These are phyloP conservation scores for Alternaria triticimaculans DNA, from an alignment of 2,329 filamentous ascomycete genomes.

Conservation along the genomic window DNA sequence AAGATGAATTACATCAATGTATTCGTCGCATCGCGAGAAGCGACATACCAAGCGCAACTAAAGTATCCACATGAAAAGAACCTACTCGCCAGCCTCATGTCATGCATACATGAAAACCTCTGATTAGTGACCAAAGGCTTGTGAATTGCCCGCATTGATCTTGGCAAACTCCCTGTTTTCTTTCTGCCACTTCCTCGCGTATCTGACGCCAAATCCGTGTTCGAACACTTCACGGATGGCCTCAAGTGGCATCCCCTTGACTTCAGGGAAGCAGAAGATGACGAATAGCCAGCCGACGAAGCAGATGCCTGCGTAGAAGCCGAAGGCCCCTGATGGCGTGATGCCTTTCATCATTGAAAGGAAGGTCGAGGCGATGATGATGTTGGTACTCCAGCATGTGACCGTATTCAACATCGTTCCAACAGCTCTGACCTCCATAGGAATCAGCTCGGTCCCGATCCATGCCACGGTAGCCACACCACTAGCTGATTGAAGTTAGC, in stretches of 20 bases:
- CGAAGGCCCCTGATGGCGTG: slow-evolving; percentile 47
- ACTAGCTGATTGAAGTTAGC: not conserved
- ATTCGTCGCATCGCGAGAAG: not conserved
- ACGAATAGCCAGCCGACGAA: slow-evolving; percentile 46
- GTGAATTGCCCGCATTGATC: slow-evolving; percentile 28
- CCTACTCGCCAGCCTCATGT: not conserved
- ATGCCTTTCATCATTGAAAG: slow-evolving; percentile 50
- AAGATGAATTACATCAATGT: not conserved
- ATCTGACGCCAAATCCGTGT: slow-evolving; percentile 46
- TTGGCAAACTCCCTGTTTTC: slow-evolving; percentile 47
- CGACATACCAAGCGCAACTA: not conserved
- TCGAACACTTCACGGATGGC: slow-evolving; percentile 45
- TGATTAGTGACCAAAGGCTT: slow-evolving; percentile 29
- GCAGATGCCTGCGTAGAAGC: slow-evolving; percentile 49
- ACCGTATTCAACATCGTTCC: slow-evolving; percentile 48
- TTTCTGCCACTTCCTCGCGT: slow-evolving; percentile 45
- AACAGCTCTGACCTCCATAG: slow-evolving; percentile 47
- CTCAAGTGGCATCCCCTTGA: slow-evolving; percentile 46
- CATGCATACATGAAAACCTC: not conserved
- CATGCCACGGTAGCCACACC: not conserved
- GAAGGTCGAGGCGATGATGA: slow-evolving; percentile 49
- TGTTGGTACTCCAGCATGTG: slow-evolving; percentile 43
- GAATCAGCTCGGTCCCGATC: slow-evolving; percentile 46
- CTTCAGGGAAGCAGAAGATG: slow-evolving; percentile 48
- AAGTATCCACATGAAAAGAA: not conserved